Evolutionary conservation across 2,329 filamentous ascomycete species (phyloP).

Genomic region (Huntiella savannae): DNA sequence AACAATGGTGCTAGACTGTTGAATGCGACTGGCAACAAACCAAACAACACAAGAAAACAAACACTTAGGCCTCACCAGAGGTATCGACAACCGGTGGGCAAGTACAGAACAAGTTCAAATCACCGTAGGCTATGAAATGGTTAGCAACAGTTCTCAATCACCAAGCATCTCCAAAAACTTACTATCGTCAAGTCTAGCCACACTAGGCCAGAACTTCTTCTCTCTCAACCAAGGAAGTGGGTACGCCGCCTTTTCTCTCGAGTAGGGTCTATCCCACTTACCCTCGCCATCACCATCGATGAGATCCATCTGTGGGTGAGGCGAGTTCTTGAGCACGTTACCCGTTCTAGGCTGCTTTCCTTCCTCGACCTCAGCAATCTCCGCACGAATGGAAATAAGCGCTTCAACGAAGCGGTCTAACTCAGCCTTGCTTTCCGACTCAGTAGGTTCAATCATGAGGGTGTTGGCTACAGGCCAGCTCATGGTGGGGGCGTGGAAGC

Average conservation of each 20-base stretch:
- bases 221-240: conserved; percentile 64
- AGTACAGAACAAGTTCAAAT: conserved; percentile 86
- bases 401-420: conserved; percentile 87
- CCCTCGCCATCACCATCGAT: conserved; percentile 33
- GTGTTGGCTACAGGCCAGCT: conserved; percentile 89
- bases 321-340: conserved; percentile 78
- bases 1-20: conserved; percentile 1
- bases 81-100: conserved; percentile 66
- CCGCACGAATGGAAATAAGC: conserved; percentile 64
- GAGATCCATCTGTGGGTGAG: conserved; percentile 69
- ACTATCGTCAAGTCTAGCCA: conserved; percentile 78
- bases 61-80: conserved; percentile 17
- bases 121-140: conserved; percentile 52
- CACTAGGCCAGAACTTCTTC: conserved; percentile 95
- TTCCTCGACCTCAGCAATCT: conserved; percentile 69
- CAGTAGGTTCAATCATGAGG: conserved; percentile 94
- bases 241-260: conserved; percentile 67
- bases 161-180: conserved; percentile 21
- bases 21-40: conserved; percentile 3
- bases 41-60: conserved; percentile 10
- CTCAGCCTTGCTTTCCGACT: conserved; percentile 81
- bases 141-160: background rate
- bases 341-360: conserved; percentile 54
- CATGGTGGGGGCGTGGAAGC: conserved; percentile 96
- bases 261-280: conserved; percentile 70